A percentile compares a stretch with the other conserved stretches of the same genome.
phyloP scores from a whole-genome alignment of 2,329 filamentous ascomycete genomes.

The Talaromyces sp. region DNA sequence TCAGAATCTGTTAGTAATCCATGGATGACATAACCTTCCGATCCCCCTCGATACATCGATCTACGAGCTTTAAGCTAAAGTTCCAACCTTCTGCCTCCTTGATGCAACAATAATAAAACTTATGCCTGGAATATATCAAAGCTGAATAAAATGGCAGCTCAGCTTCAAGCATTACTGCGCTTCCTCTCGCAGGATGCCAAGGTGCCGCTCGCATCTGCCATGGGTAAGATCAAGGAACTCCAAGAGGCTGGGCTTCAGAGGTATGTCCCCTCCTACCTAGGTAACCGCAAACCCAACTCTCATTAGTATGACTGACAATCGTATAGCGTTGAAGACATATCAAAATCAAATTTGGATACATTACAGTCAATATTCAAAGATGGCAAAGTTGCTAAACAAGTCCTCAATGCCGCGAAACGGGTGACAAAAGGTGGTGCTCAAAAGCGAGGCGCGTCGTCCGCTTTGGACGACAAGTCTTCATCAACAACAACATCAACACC shows the following conservation, averaged over 20 bases:
- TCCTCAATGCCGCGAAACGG: constrained; percentile 54
- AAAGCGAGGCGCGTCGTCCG: constrained; percentile 45
- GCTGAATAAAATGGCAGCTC: constrained; percentile 22
- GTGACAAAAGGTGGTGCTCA: constrained; percentile 41
- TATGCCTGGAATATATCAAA: not conserved
- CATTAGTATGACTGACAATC: not conserved
- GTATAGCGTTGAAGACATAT: constrained; percentile 41
- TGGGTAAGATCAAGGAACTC: constrained; percentile 54
- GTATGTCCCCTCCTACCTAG: constrained; percentile 21
- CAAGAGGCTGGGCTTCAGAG: constrained; percentile 48
- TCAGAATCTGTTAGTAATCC: too few species aligned
- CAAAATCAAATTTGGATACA: constrained; percentile 45
- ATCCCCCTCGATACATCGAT: not conserved
- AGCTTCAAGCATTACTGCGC: constrained; percentile 48
- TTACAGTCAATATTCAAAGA: constrained; percentile 48
- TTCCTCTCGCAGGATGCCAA: constrained; percentile 59
- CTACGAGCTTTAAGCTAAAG: not conserved
- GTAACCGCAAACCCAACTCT: too few species aligned
- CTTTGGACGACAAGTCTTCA: constrained; percentile 28
- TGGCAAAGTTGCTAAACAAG: constrained; percentile 55
- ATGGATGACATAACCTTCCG: not conserved
- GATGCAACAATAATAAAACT: not conserved
- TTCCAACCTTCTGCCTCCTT: not conserved
- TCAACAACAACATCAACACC: constrained; percentile 18
- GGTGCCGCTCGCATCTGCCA: constrained; percentile 53